Conservation (phyloP, 768 basidiomycete species). For the Tricholoma sp. region DNA sequence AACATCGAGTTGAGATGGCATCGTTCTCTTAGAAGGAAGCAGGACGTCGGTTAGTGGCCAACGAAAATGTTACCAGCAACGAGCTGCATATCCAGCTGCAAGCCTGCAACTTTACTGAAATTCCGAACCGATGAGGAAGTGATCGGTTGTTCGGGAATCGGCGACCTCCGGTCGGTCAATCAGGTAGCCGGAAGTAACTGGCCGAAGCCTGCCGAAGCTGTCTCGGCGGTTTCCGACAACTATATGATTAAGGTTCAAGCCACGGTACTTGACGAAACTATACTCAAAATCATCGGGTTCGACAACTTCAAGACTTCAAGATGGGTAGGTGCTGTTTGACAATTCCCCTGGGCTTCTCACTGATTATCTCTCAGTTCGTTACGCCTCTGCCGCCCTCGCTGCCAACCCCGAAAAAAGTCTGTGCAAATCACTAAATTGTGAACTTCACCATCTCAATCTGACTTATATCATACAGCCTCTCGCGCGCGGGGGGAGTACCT, state of each 20-base stretch:
- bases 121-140: neutral
- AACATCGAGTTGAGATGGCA: conserved; percentile 15
- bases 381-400: conserved; percentile 83
- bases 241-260: conserved; percentile 43
- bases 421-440: conserved; percentile 21
- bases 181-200: neutral
- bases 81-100: neutral
- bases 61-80: neutral
- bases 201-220: neutral
- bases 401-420: conserved; percentile 94
- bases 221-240: conserved; percentile 23
- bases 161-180: neutral
- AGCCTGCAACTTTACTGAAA: neutral
- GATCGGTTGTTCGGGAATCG: neutral
- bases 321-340: conserved; percentile 50
- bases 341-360: conserved; percentile 12
- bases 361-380: conserved; percentile 63
- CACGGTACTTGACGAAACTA: conserved; percentile 23
- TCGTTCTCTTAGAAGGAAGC: neutral
- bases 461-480: conserved; percentile 54
- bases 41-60: neutral
- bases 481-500: conserved; percentile 95
- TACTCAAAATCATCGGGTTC: conserved; percentile 27
- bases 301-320: conserved; percentile 55
- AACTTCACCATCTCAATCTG: conserved; percentile 7